Evolutionary conservation across 495 filamentous ascomycete genomes (phyloP).

Genomic region (Clohesyomyces aquaticus): DNA sequence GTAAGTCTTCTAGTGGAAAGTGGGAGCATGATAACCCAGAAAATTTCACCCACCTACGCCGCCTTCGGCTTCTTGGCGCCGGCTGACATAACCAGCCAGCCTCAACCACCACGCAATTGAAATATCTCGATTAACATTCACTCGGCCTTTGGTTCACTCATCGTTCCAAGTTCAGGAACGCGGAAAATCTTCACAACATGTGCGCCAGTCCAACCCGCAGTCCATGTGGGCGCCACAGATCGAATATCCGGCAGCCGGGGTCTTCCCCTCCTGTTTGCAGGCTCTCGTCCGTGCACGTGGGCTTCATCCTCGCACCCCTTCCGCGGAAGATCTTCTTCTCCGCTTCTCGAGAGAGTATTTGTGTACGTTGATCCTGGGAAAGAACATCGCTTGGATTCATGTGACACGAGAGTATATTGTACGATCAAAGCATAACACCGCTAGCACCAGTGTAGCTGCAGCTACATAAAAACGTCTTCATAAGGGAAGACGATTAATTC

Average conservation of each 20-base stretch:
- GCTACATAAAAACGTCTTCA: neutral
- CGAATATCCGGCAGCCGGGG: neutral
- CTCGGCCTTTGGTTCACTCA: neutral
- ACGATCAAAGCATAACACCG: neutral
- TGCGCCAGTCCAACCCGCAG: neutral
- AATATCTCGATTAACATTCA: neutral
- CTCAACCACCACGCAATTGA: neutral
- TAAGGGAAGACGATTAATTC: neutral
- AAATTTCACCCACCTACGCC: constrained; percentile 5
- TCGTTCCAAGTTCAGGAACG: neutral
- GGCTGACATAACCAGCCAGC: neutral
- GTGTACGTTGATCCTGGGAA: too few species aligned
- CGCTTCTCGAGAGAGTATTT: too few species aligned
- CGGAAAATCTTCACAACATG: neutral
- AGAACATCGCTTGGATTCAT: too few species aligned
- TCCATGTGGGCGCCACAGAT: neutral
- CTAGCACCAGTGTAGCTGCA: neutral
- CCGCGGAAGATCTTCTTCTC: neutral
- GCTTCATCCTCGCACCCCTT: neutral
- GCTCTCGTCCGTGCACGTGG: too few species aligned
- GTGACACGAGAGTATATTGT: too few species aligned
- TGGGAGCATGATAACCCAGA: constrained; percentile 8
- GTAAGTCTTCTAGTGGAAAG: neutral
- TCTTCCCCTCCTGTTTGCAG: neutral
- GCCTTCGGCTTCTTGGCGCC: neutral